A percentile compares a stretch with the other conserved stretches of the same genome.
Evolutionary conservation across 345 rosid genomes (phyloP).

Genomic region (Rhodamnia argentea): DNA sequence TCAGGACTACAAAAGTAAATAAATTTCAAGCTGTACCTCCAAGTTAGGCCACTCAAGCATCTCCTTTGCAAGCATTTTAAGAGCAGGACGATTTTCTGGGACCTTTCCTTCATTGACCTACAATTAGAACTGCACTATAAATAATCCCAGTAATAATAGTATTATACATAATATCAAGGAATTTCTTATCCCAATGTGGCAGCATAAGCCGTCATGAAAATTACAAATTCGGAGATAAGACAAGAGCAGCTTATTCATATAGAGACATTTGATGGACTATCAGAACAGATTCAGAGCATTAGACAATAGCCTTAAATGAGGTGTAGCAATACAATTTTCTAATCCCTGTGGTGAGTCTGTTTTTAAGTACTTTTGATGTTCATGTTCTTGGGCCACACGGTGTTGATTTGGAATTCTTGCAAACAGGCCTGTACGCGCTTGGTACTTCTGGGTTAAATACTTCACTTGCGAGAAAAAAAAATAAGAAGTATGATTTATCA

Average conservation of each 20-base stretch:
- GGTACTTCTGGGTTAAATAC: not conserved
- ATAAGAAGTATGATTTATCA: not conserved
- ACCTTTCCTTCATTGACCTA: conserved; percentile 83
- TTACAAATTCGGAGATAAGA: not conserved
- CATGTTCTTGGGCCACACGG: not conserved
- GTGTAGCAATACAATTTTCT: not conserved
- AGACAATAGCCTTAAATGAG: not conserved
- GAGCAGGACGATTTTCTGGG: conserved; percentile 61
- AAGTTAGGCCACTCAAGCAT: conserved; percentile 86
- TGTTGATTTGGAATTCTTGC: not conserved
- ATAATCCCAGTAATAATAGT: not conserved
- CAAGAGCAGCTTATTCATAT: not conserved
- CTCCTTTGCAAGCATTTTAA: conserved; percentile 73
- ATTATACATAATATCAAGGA: not conserved
- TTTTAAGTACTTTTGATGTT: not conserved
- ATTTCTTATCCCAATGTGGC: not conserved
- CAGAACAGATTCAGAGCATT: not conserved
- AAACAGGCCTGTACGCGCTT: not conserved
- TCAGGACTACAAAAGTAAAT: not conserved
- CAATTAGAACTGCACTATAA: conserved; percentile 2
- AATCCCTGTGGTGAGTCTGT: not conserved
- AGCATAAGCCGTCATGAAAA: not conserved
- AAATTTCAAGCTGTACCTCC: conserved; percentile 40
- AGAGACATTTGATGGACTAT: not conserved
- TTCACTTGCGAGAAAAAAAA: not conserved